Conservation (phyloP, 352 stramenopile species). For the Pseudoperonospora humuli region DNA sequence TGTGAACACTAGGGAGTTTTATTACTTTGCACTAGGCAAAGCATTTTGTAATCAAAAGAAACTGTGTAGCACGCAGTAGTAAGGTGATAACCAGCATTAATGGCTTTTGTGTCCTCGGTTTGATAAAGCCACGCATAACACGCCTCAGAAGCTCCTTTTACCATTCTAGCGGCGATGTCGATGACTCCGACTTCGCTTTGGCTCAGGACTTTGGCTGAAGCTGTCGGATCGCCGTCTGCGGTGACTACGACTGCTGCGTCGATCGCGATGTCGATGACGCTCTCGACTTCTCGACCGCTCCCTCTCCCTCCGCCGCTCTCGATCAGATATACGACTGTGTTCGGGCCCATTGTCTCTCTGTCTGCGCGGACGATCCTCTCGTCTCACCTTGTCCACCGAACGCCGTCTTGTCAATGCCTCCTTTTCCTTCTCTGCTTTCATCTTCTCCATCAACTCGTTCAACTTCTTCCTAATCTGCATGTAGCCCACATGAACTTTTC, state of each 20-base stretch:
- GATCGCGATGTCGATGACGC: slow-evolving; percentile 1
- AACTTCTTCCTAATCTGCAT: slow-evolving; percentile 85
- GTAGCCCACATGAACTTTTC: slow-evolving; percentile 88
- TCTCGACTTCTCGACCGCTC: slow-evolving; percentile 19
- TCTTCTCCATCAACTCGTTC: slow-evolving; percentile 42
- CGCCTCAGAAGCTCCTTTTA: neutral
- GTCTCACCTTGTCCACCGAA: neutral
- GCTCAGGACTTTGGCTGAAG: slow-evolving; percentile 28
- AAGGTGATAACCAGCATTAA: neutral
- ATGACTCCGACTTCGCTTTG: slow-evolving; percentile 28
- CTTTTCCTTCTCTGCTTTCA: neutral
- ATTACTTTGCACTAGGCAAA: slow-evolving; percentile 3
- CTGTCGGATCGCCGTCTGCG: slow-evolving; percentile 27
- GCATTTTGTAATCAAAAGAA: neutral
- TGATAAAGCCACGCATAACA: neutral
- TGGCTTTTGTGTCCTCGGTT: neutral
- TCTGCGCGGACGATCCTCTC: neutral
- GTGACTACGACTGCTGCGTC: slow-evolving; percentile 1
- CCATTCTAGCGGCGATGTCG: slow-evolving; percentile 26
- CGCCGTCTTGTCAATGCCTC: neutral
- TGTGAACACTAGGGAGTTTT: slow-evolving; percentile 4
- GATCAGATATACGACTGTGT: neutral
- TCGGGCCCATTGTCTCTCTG: neutral
- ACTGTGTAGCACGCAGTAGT: neutral
- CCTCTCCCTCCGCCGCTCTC: slow-evolving; percentile 7